Base-by-base conservation (phyloP, 495 filamentous ascomycete species). In the Neurospora tetraspora region DNA sequence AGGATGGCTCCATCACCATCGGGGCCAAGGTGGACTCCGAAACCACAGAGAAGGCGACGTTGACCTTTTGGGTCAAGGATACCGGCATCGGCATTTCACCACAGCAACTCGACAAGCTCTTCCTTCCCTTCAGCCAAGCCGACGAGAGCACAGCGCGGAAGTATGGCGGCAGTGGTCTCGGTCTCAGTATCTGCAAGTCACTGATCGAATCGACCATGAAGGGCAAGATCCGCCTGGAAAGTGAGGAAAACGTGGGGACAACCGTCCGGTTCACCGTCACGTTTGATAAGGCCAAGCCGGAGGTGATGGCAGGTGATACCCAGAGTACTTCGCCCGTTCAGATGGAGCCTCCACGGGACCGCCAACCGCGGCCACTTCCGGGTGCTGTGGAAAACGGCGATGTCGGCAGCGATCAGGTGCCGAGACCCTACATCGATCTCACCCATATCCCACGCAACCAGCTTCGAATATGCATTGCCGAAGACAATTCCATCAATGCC, bases 121-220 rank as follows among this genome's bases (percentile, higher is more conserved):
- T 97, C 88, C 88, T 90, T 69, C 94, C 94, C 0, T 97, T 97
- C 80, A 93, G 91, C 71, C 94, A 97, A 80, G 93, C 93, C 3
- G 94, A 97, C 81, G 90, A 88, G 68, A 94, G 92, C 68, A 96
- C 93, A 2, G 93, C 94, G 65, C 84, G 94, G 42, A 94, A 92
- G 72, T 97, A 96, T 74, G 94, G 94, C 69, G 94, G 94, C 45
- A 96, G 93, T 78, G 94, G 94, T 27, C 89, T 97, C 9, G 94
- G 94, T 2, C 83, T 97, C 59, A 94, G 92, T 77, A 97, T 97
- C 74, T 97, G 94, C 87, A 97, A 97, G 80, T 94, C 95, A 1
- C 89, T 97, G 69, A 94, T 97, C 72, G 92, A 96, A 82, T 93
- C 93, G 70, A 95, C 96, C 75, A 91, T 97, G 83, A 88, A 90